Base-by-base conservation (phyloP, 2,329 filamentous ascomycete species). In the Claviceps lovelessii region DNA sequence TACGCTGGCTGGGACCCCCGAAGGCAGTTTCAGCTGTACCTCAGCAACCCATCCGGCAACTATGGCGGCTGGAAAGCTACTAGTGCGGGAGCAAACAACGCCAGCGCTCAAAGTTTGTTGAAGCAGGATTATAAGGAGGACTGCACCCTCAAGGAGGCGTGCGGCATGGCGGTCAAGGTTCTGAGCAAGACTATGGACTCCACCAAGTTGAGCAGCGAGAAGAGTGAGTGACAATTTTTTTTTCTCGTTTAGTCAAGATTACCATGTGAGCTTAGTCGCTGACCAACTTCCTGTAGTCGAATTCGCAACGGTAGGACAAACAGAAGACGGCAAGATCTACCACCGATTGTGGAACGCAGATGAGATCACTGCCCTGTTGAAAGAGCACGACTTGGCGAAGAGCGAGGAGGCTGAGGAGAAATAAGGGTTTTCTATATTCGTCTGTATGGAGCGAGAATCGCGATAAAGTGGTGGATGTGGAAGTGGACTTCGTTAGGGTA, bases 101-200 rank as follows among this genome's bases (percentile, higher is more conserved):
- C 93, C 48, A 95, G 89, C 65, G 94, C 94, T 10, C 90, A 96
- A 73, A 95, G 90, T 73, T 73, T 98, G 72, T 73, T 98, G 71
- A 98, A 98, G 81, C 93, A 98, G 72, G 93, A 98, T 72, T 98
- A 98, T 77, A 96, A 97, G 79, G 93, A 98, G 74, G 90, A 97
- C 63, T 97, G 90, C 72, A 86, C 88, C 61, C 72, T 98, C 67
- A 88, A 95, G 76, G 93, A 98, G 76, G 93, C 94, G 5, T 98
- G 93, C 70, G 90, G 86, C 54, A 86, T 96, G 79, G 93, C 93
- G 11, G 93, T 98, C 70, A 98, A 98, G 80, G 93, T 98, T 59
- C 75, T 98, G 61, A 97, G 93, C 80, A 98, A 98, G 84, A 98
- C 93, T 6, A 98, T 98, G 94, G 93, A 98, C 71, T 95, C 90